Percentiles rank a stretch among this genome's conserved stretches.
phyloP scores from a whole-genome alignment of 352 stramenopile genomes.

The Peronosclerospora sorghi region DNA sequence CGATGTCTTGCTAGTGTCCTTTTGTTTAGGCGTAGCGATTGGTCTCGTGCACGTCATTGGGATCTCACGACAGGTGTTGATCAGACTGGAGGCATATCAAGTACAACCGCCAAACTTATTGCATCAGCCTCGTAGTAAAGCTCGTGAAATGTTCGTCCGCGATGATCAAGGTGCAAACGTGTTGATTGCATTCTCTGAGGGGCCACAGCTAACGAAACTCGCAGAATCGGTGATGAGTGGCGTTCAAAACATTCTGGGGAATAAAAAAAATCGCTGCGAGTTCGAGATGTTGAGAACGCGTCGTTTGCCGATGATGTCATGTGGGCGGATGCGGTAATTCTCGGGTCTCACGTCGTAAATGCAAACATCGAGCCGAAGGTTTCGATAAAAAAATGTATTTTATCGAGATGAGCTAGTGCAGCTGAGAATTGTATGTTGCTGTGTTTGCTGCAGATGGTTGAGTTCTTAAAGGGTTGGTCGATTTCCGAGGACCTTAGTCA shows the following conservation, averaged over 20 bases:
- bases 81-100: constrained; percentile 21
- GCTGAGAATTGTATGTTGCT: neutral
- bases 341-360: constrained; percentile 80
- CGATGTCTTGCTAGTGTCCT: constrained; percentile 19
- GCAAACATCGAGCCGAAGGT: constrained; percentile 83
- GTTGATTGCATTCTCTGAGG: constrained; percentile 63
- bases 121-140: constrained; percentile 4
- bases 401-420: neutral
- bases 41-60: constrained; percentile 29
- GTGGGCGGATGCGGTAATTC: constrained; percentile 76
- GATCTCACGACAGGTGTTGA: constrained; percentile 30
- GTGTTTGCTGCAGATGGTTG: constrained; percentile 28
- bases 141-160: constrained; percentile 1
- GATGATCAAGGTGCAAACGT: constrained; percentile 25
- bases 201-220: constrained; percentile 61
- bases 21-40: constrained; percentile 25
- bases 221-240: constrained; percentile 51
- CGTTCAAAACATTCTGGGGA: constrained; percentile 22
- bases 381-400: neutral
- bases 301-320: constrained; percentile 74
- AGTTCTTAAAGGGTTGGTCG: constrained; percentile 41
- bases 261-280: constrained; percentile 31
- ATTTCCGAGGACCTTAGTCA: constrained; percentile 46
- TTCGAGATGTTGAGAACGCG: constrained; percentile 41
- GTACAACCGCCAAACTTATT: constrained; percentile 7